Evolutionary conservation across 805 yeast genomes (phyloP).

Genomic region (Cyberlindnera euphorbiiphila): DNA sequence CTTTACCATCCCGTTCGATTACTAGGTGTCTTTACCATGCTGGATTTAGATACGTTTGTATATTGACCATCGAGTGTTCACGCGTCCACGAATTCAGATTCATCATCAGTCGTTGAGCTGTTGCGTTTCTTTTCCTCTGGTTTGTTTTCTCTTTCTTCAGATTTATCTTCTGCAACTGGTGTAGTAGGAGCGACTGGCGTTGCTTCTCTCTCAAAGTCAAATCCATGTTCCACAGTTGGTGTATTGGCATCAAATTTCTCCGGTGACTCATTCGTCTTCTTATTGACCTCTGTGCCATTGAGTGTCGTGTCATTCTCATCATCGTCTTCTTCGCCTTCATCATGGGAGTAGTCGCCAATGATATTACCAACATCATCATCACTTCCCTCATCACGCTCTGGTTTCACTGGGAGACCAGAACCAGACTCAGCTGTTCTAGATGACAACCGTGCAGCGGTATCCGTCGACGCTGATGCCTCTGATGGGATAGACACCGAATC

Average conservation of each 20-base stretch:
- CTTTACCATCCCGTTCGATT: no score
- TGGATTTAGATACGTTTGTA: background rate
- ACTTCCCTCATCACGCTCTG: slow-evolving; percentile 4
- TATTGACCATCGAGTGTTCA: slow-evolving; percentile 1
- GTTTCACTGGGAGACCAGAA: background rate
- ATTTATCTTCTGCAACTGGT: background rate
- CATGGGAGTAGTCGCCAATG: slow-evolving; percentile 18
- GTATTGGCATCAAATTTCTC: slow-evolving; percentile 7
- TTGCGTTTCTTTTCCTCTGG: slow-evolving; percentile 2
- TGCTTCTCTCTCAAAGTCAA: slow-evolving; percentile 12
- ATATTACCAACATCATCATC: slow-evolving; percentile 15
- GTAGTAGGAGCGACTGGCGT: slow-evolving; percentile 2
- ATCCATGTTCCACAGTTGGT: slow-evolving; percentile 8
- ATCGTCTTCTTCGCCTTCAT: slow-evolving; percentile 14
- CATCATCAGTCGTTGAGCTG: slow-evolving; percentile 9
- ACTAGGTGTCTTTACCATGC: no score
- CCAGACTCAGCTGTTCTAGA: background rate
- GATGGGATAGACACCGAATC: slow-evolving; percentile 1
- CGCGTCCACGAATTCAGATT: slow-evolving; percentile 20
- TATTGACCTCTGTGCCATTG: slow-evolving; percentile 2
- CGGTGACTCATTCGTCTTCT: slow-evolving; percentile 8
- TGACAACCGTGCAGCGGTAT: background rate
- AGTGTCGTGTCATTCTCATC: slow-evolving; percentile 3
- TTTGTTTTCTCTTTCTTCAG: background rate
- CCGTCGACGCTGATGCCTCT: slow-evolving; percentile 1